These are phyloP conservation scores for Citrus trifoliata DNA, from an alignment of 345 rosid species.

Conservation along the genomic window DNA sequence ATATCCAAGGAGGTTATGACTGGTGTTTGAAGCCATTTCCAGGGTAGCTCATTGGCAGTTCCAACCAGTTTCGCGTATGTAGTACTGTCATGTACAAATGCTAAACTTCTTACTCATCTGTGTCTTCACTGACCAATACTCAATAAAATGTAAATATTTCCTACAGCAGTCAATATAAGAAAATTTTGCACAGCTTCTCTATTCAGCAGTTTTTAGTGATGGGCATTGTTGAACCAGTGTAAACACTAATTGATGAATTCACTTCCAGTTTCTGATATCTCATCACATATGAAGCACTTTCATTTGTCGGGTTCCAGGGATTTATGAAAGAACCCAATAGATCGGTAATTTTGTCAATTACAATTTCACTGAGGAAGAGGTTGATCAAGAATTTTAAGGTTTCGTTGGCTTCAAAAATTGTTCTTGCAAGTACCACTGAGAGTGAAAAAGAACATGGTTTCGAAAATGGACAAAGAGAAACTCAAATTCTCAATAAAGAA, in stretches of 20 bases:
- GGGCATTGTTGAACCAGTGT: no score
- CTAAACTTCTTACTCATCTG: background rate
- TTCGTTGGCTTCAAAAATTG: no score
- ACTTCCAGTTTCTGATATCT: no score
- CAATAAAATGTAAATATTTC: background rate
- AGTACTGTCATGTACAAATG: background rate
- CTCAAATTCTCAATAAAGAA: no score
- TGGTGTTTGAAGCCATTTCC: slow-evolving; percentile 32
- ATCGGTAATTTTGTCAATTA: no score
- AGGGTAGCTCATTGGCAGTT: background rate
- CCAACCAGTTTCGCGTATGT: background rate
- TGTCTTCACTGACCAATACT: background rate
- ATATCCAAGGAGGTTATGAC: slow-evolving; percentile 53
- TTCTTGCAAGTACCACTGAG: no score
- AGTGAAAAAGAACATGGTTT: no score
- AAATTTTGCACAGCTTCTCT: background rate
- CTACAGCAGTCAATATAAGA: background rate
- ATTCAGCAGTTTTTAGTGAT: background rate
- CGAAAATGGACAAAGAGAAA: no score
- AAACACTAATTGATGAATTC: no score
- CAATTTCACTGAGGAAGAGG: background rate
- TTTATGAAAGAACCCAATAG: background rate
- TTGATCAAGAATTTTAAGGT: background rate
- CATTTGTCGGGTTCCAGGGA: no score
- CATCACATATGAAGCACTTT: no score